A percentile compares a stretch with the other conserved stretches of the same genome.
Evolutionary conservation across 345 rosid species (phyloP).

Genomic region (Pelargonium nanum): DNA sequence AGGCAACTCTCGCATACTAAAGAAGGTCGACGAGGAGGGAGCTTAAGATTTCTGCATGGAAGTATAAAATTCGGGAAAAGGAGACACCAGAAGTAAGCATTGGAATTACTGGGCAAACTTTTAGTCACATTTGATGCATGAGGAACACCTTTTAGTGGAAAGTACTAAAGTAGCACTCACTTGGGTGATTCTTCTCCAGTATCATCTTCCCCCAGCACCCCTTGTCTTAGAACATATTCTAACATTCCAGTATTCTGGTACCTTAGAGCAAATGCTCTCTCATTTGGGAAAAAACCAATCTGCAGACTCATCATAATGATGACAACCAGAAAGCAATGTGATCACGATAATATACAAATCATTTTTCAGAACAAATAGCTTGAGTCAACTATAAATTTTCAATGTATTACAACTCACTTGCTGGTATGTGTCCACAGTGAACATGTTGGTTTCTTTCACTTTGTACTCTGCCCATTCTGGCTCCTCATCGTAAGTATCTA

Average conservation of each 20-base stretch:
- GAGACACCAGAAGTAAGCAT: too few species aligned
- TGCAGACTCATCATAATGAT: slow-evolving; percentile 66
- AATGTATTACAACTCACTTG: slow-evolving; percentile 44
- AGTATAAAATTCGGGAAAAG: background rate
- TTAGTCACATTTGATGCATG: background rate
- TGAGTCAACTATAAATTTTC: slow-evolving; percentile 4
- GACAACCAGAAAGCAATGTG: slow-evolving; percentile 27
- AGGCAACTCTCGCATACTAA: slow-evolving; percentile 82
- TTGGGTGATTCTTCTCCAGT: slow-evolving; percentile 88
- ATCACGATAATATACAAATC: slow-evolving; percentile 4
- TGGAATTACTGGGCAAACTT: background rate
- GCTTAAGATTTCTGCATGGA: slow-evolving; percentile 56
- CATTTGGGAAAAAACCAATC: slow-evolving; percentile 75
- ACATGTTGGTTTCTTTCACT: slow-evolving; percentile 86
- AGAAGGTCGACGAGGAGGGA: slow-evolving; percentile 71
- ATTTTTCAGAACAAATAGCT: too few species aligned
- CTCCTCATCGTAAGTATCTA: slow-evolving; percentile 49
- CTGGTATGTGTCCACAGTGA: slow-evolving; percentile 83
- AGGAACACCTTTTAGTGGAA: background rate
- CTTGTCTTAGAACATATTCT: slow-evolving; percentile 71
- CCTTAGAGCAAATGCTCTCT: slow-evolving; percentile 70
- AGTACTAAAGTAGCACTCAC: slow-evolving; percentile 32
- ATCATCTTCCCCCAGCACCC: slow-evolving; percentile 93
- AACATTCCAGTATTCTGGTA: slow-evolving; percentile 91
- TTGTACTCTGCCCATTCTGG: slow-evolving; percentile 87